These are phyloP conservation scores for Xylariaceae sp. DNA, from an alignment of 2,329 filamentous ascomycete species.

Conservation along the genomic window DNA sequence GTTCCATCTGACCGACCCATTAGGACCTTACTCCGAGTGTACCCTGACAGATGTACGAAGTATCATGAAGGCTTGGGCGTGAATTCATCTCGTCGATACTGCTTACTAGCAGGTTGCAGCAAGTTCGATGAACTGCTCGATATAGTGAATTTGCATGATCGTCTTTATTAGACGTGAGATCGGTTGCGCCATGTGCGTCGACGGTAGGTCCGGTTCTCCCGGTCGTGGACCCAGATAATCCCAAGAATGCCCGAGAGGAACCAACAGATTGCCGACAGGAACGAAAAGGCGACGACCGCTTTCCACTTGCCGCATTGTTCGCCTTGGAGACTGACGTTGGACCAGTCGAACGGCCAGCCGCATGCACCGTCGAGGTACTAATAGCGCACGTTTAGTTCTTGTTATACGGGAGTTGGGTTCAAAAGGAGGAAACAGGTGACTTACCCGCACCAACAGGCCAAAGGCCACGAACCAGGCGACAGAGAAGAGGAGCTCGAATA, in stretches of 20 bases:
- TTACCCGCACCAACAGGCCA: slow-evolving; percentile 58
- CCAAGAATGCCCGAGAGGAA: slow-evolving; percentile 57
- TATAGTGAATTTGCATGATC: background rate
- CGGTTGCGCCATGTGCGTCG: slow-evolving; percentile 27
- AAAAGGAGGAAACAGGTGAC: slow-evolving; percentile 15
- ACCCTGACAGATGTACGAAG: background rate
- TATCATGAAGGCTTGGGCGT: background rate
- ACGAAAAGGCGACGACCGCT: slow-evolving; percentile 65
- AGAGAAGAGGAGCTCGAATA: slow-evolving; percentile 63
- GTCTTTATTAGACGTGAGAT: slow-evolving; percentile 25
- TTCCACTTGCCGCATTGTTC: slow-evolving; percentile 63
- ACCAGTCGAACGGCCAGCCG: slow-evolving; percentile 57
- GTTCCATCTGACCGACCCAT: background rate
- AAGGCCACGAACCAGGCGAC: slow-evolving; percentile 66
- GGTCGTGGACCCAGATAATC: slow-evolving; percentile 48
- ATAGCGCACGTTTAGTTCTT: background rate
- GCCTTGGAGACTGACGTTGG: slow-evolving; percentile 43
- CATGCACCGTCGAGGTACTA: slow-evolving; percentile 38
- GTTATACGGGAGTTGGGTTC: background rate
- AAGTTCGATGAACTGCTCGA: background rate
- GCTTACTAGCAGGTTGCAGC: background rate
- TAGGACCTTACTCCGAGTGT: background rate
- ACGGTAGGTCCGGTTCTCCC: slow-evolving; percentile 32
- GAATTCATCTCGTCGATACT: background rate
- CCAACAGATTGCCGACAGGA: slow-evolving; percentile 67